Base-by-base conservation (phyloP, 164 flowering plant species). In the Houttuynia cordata region DNA sequence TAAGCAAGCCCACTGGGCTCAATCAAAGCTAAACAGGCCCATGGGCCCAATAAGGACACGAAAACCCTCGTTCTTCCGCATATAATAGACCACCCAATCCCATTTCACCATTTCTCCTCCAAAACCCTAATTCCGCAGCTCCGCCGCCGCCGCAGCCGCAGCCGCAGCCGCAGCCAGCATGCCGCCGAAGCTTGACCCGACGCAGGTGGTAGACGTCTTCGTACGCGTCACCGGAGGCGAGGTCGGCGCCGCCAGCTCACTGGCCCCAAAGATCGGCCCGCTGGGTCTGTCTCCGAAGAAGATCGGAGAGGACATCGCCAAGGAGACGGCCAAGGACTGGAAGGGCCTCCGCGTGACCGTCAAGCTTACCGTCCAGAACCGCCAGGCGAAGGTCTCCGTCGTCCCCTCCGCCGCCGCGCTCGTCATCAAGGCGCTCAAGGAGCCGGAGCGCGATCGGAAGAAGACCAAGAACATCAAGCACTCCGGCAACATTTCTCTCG, bases 241-340 rank as follows among this genome's bases (percentile, higher is more conserved):
- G 66, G 91, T 85, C 34, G 91, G 91, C 0, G 91, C 87, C 7
- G 91, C 87, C 57, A 75, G 80, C 54, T 85, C 91, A 0, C 84
- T 85, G 53, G 86, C 91, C 12, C 91, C 91, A 7, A 85, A 85
- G 67, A 85, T 85, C 69, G 91, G 91, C 0, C 91, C 91, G 0
- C 77, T 85, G 24, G 91, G 91, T 65, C 83, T 85, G 42, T 85
- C 87, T 7, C 91, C 91, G 12, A 83, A 85, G 72, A 85, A 85
- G 76, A 79, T 85, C 70, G 87, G 87, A 63, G 87, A 85, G 64
- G 91, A 83, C 69, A 85, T 82, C 22, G 87, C 91, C 57, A 85
- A 85, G 58, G 87, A 82, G 71, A 82, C 87, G 1, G 87, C 90
- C 17, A 82, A 83, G 74, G 91, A 85, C 69, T 85, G 91, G 91